Percentiles rank a stretch among this genome's conserved stretches.
Conservation (phyloP, 2,329 filamentous ascomycete genomes). For the Basipetospora chlamydospora region DNA sequence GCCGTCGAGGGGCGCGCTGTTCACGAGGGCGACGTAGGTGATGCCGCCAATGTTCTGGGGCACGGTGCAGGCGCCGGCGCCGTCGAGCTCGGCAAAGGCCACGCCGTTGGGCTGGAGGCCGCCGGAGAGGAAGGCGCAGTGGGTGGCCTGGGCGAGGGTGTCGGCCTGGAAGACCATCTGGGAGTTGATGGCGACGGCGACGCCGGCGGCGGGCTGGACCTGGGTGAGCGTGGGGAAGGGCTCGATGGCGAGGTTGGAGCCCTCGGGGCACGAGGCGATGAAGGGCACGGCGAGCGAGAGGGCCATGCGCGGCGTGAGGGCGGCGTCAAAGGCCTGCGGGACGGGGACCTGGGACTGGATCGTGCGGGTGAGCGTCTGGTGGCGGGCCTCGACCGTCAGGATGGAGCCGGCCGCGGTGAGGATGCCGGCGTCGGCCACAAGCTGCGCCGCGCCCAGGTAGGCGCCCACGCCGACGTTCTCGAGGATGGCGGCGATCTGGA, state of each 20-base stretch:
- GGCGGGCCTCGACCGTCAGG: constrained; percentile 57
- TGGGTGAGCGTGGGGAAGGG: constrained; percentile 45
- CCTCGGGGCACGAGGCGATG: constrained; percentile 54
- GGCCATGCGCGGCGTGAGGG: constrained; percentile 52
- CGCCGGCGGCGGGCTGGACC: constrained; percentile 25
- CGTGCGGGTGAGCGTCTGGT: constrained; percentile 57
- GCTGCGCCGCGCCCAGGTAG: constrained; percentile 55
- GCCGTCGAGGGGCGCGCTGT: constrained; percentile 30
- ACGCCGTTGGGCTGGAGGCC: constrained; percentile 39
- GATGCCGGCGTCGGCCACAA: constrained; percentile 43
- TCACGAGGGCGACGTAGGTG: constrained; percentile 54
- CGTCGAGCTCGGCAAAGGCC: constrained; percentile 41
- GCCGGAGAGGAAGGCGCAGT: constrained; percentile 55
- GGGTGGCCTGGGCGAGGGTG: constrained; percentile 33
- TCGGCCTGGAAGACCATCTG: constrained; percentile 33
- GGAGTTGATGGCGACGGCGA: constrained; percentile 19
- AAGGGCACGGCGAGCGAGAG: constrained; percentile 62
- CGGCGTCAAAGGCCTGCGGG: constrained; percentile 55
- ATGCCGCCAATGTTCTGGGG: constrained; percentile 49
- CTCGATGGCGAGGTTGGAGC: constrained; percentile 46
- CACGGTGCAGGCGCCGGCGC: constrained; percentile 39
- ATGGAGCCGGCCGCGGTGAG: constrained; percentile 56
- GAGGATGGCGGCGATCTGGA: constrained; percentile 53
- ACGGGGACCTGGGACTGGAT: constrained; percentile 43
- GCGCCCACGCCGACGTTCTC: constrained; percentile 64